Percentiles rank a stretch among this genome's conserved stretches.
These are phyloP conservation scores for Calocybe indica DNA, from an alignment of 768 basidiomycete genomes.

Conservation along the genomic window DNA sequence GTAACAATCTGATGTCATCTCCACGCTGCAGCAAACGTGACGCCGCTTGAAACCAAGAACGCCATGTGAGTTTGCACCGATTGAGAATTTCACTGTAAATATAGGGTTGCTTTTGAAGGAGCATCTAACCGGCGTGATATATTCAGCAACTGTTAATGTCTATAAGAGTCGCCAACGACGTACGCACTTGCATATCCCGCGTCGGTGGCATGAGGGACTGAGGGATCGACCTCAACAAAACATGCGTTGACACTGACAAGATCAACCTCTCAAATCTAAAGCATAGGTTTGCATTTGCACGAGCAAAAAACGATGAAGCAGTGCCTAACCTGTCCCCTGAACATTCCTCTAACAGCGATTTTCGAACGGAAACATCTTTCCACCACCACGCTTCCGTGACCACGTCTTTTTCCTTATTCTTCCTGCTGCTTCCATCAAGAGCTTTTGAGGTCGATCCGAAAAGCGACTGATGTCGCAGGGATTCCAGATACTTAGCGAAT, in stretches of 20 bases:
- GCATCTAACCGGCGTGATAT: conserved; percentile 9
- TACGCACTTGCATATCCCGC: conserved; percentile 13
- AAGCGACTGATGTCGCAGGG: conserved; percentile 33
- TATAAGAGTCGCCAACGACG: background rate
- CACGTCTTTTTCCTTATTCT: conserved; percentile 8
- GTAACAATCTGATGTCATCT: conserved; percentile 22
- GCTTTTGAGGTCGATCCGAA: conserved; percentile 18
- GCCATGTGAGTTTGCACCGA: conserved; percentile 21
- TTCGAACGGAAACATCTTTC: conserved; percentile 50
- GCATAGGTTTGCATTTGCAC: background rate
- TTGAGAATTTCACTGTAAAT: conserved; percentile 27
- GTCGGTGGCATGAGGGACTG: conserved; percentile 3
- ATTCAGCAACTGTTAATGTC: background rate
- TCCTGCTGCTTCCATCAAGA: conserved; percentile 9
- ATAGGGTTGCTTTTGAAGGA: conserved; percentile 25
- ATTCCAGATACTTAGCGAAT: conserved; percentile 45
- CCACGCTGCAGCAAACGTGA: conserved; percentile 25
- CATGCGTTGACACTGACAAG: conserved; percentile 47
- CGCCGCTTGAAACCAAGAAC: conserved; percentile 32
- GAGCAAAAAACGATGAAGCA: background rate
- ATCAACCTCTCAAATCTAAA: conserved; percentile 47
- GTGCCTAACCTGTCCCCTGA: conserved; percentile 40
- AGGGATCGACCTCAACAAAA: conserved; percentile 28
- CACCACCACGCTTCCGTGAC: conserved; percentile 39
- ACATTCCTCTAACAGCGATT: conserved; percentile 51